These are phyloP conservation scores for Macaranga tanarius DNA, from an alignment of 441 rosid species.

Conservation along the genomic window DNA sequence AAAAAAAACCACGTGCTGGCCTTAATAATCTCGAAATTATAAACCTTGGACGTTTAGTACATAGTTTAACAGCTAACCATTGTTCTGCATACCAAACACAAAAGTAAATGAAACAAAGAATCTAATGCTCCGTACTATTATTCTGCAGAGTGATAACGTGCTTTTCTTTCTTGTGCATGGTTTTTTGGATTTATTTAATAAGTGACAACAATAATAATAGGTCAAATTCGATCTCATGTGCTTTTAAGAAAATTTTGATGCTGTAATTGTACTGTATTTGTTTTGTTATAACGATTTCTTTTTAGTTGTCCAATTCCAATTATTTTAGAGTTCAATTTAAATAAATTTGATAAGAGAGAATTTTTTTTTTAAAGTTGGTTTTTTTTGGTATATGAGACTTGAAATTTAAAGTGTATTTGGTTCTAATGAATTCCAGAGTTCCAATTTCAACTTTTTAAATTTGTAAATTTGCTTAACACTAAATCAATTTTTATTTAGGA, in stretches of 20 bases:
- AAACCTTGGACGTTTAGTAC: conserved; percentile 27
- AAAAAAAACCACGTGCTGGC: conserved; percentile 18
- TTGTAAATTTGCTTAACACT: too few relatives aligned
- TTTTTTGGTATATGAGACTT: too few relatives aligned
- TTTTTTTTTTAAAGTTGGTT: too few relatives aligned
- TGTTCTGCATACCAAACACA: neutral
- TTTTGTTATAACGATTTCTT: neutral
- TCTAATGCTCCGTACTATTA: conserved; percentile 7
- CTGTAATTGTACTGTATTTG: neutral
- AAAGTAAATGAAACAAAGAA: neutral
- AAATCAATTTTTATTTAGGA: too few relatives aligned
- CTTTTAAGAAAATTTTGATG: neutral
- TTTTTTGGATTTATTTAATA: neutral
- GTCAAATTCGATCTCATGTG: neutral
- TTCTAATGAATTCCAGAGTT: too few relatives aligned
- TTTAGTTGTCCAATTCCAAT: neutral
- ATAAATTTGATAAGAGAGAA: too few relatives aligned
- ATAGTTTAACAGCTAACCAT: neutral
- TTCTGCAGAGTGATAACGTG: neutral
- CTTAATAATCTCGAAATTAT: conserved; percentile 7
- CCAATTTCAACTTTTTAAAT: too few relatives aligned
- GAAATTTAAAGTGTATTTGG: too few relatives aligned
- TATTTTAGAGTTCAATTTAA: too few relatives aligned
- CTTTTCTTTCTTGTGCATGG: neutral
- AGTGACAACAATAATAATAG: neutral